Conservation (phyloP, 768 basidiomycete species). For the Fibroporia radiculosa region DNA sequence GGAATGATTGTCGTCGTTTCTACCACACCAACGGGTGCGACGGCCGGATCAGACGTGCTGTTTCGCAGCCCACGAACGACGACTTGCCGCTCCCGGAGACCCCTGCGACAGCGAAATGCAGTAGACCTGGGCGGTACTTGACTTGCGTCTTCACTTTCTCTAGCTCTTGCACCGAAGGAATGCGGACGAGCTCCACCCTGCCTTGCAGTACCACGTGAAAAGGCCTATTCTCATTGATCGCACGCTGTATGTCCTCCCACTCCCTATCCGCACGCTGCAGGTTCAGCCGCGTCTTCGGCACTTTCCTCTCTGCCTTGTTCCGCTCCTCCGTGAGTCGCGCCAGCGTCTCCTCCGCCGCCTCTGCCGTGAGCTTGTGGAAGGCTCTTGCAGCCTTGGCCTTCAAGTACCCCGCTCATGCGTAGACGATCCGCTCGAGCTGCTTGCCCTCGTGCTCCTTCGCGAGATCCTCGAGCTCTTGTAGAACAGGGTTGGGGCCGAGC, state of each 20-base stretch:
- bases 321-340: not conserved
- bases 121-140: not conserved
- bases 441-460: not conserved
- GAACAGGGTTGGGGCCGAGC: not conserved
- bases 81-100: constrained; percentile 2
- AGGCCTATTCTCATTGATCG: not conserved
- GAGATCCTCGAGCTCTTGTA: not conserved
- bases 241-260: not conserved
- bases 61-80: constrained; percentile 1
- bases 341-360: not conserved
- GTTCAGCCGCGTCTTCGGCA: not conserved
- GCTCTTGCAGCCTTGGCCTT: no score
- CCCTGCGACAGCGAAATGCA: constrained; percentile 3
- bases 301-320: not conserved
- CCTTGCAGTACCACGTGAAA: not conserved
- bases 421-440: no score
- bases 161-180: not conserved
- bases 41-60: not conserved
- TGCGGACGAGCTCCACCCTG: not conserved
- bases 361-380: no score
- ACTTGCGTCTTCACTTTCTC: not conserved
- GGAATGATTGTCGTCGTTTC: constrained; percentile 1
- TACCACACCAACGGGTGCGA: not conserved
- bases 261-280: not conserved
- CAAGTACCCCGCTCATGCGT: no score